Evolutionary conservation across 2,329 filamentous ascomycete species (phyloP), one percentile per base, ranked within the genome.

Genomic region (Epichloe bromicola): DNA sequence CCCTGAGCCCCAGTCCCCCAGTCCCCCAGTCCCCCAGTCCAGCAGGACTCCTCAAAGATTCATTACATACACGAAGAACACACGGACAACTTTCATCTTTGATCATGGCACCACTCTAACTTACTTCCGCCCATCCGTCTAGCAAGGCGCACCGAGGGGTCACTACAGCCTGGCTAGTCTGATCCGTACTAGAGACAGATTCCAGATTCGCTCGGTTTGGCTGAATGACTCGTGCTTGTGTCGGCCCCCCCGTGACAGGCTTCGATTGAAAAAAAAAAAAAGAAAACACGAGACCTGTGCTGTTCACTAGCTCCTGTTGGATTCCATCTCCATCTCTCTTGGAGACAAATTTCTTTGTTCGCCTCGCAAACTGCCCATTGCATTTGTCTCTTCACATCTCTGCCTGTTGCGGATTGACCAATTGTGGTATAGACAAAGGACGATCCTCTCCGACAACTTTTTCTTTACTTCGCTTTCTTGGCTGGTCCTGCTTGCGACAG

Each of bases 401-500:
- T 10, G 14, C 38, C 15, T n/a, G 4, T 33, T 43, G 17, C 39
- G 36, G 19, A 48, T 48, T 20, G 37, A 48, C 46, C 46, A 41
- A 48, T 41, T 37, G n/a, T 19, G 30, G 37, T 48, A 48, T 40
- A 40, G n/a, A 6, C 20, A 19, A 47, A 30, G 19, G 46, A 14
- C 46, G 12, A 39, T 20, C 3, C 30, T 33, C 46, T 30, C 37
- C 19, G 37, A n/a, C 14, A 15, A 19, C 20, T 17, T 48, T 10
- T 40, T 23, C 6, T 23, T 30, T 41, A 2, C 26, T 34, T 37
- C 10, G 17, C 76, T 11, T 82, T 11, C 82, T 85, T 26, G 26
- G 26, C 42, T 87, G 76, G 39, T 15, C 15, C 17, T 48, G 50
- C 34, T 45, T 42, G 47, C 39, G 23, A 48, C 10, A 48, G n/a